Evolutionary conservation across 805 yeast species (phyloP), one percentile per base, ranked within the genome.

Genomic region (Pichia cephalocereana): DNA sequence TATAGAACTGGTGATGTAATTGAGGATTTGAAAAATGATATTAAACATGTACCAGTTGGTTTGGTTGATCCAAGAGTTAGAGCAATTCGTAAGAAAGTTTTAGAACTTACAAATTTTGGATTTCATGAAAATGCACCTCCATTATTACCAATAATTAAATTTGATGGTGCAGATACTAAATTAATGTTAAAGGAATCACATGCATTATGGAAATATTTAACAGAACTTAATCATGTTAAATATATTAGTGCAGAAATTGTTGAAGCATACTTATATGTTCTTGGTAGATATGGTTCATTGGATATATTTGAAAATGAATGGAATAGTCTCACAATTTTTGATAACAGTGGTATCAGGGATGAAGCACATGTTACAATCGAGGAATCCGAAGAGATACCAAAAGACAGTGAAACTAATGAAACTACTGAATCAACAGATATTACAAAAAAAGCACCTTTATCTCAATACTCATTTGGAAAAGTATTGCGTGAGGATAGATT

Each of bases 101-200:
- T 65, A 31, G 62, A 57, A 28, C 44, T 61, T 34, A 52, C 60
- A 23, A 61, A 61, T 39, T 67, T 61, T 66, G 48, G 52, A 15
- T 65, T 65, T 52, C 53, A 61, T 43, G 38, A n/a, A 3, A 57
- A 68, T 14, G 77, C 88, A 3, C 97, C 97, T 3, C 77, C 91
- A 49, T 66, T 91, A 40, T 90, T 96, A 1, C 59, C 78, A 1
- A 55, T 69, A 0, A 59, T 85, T 9, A 55, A 56, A 2, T 52
- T 67, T 4, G 52, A 61, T 14, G 50, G 44, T 28, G 14, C 42
- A 1, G 55, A 54, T 19, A 59, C 69, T 5, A 51, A 55, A 23
- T 74, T 79, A 52, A 65, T 86, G 1, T 47, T 84, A 40, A 80
- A 83, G 0, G 98, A 91, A 64, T 79, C 91, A 0, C 73, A 79